Base-by-base conservation (phyloP, 2,329 filamentous ascomycete genomes). In the Parastagonospora nodorum region DNA sequence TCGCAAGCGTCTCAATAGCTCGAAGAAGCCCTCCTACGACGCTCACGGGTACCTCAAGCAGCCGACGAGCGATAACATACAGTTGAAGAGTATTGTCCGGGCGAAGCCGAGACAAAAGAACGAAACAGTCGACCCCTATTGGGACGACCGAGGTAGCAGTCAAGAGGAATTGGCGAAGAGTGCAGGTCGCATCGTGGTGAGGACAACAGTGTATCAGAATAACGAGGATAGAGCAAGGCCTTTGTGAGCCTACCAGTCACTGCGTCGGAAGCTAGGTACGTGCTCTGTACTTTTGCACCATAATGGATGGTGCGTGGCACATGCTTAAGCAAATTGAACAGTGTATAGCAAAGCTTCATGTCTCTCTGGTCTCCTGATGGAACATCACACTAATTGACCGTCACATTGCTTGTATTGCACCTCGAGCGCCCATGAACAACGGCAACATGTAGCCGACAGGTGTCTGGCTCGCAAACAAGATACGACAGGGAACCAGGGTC, bases 141-240 rank as follows among this genome's bases (percentile, higher is more conserved):
- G 47, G 45, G 42, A 51, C 8, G 52, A 62, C 32, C 33, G 14
- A 14, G 19, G 53, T 16, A 55, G 44, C 12, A 59, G 57, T 30
- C 61, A 61, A 19, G 53, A 56, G 35, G 51, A 52, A 35, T 45
- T 60, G 11, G 46, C 48, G n/a, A 48, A 42, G 6, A 51, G 37
- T 8, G 16, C 42, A 3, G 45, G 40, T 8, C 31, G 32, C 4
- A 57, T 59, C 12, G 15, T 48, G 8, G 44, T 59, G 2, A 56
- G 53, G 28, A 58, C 43, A 6, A 55, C 42, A 8, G 16, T 55
- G n/a, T 51, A 51, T 7, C 39, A 48, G 9, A 28, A 44, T 15
- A 8, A 48, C n/a, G 43, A 53, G 29, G 8, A 33, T 2, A 24
- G 8, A 31, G 16, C 27, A 11, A 33, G n/a, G n/a, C 19, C 14